These are phyloP conservation scores for Auriculariales sp. DNA, from an alignment of 768 basidiomycete genomes.

Conservation along the genomic window DNA sequence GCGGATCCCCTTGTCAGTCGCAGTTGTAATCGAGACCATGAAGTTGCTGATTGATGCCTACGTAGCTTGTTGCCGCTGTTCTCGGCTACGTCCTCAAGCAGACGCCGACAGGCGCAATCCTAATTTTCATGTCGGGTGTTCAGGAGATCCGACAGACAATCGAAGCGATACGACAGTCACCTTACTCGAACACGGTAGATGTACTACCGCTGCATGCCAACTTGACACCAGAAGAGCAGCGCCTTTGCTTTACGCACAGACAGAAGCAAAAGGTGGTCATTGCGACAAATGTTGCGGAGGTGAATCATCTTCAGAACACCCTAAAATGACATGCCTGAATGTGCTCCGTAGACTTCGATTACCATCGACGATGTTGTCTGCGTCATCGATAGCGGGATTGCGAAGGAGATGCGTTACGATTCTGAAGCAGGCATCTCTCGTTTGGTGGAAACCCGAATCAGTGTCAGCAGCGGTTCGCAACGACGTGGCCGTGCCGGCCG, in stretches of 20 bases:
- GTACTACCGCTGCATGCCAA: conserved; percentile 83
- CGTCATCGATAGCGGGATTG: conserved; percentile 73
- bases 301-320: conserved; percentile 16
- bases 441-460: conserved; percentile 68
- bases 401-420: conserved; percentile 69
- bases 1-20: conserved; percentile 56
- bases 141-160: conserved; percentile 76
- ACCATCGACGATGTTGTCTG: conserved; percentile 83
- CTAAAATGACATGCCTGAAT: neutral
- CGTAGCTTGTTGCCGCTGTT: conserved; percentile 49
- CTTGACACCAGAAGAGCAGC: conserved; percentile 72
- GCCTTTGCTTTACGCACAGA: conserved; percentile 50
- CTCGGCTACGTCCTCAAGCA: conserved; percentile 47
- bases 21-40: neutral
- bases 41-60: neutral
- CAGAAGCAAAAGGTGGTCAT: conserved; percentile 71
- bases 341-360: conserved; percentile 57
- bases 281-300: conserved; percentile 87
- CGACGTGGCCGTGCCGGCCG: conserved; percentile 83
- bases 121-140: conserved; percentile 85
- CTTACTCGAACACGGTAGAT: conserved; percentile 24
- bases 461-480: conserved; percentile 67
- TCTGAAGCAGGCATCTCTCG: conserved; percentile 55
- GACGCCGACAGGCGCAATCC: conserved; percentile 44
- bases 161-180: conserved; percentile 31